A percentile compares a stretch with the other conserved stretches of the same genome.
Conservation (phyloP, 2,329 filamentous ascomycete species). For the Fusarium graminum region DNA sequence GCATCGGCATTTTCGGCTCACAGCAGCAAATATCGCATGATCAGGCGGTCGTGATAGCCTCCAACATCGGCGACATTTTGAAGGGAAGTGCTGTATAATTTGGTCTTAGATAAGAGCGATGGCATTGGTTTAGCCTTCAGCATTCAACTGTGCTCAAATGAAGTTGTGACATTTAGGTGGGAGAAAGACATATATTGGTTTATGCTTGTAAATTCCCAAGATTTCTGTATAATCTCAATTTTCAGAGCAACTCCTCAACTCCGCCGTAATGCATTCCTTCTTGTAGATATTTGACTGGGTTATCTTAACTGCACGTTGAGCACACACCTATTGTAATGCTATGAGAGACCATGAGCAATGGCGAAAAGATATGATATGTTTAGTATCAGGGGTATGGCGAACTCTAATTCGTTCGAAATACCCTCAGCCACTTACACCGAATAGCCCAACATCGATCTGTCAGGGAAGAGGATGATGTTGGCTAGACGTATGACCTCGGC, state of each 20-base stretch:
- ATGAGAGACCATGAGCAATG: neutral
- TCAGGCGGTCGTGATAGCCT: conserved; percentile 47
- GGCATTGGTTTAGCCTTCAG: neutral
- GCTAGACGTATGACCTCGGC: conserved; percentile 66
- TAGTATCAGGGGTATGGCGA: neutral
- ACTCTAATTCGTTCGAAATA: neutral
- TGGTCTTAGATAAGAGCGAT: neutral
- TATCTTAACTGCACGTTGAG: neutral
- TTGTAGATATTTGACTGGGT: neutral
- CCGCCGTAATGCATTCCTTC: conserved; percentile 28
- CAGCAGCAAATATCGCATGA: conserved; percentile 44
- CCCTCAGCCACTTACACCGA: conserved; percentile 41
- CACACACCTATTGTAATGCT: neutral
- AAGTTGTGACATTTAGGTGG: neutral
- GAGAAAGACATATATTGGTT: neutral
- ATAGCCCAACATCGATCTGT: conserved; percentile 57
- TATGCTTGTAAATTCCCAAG: conserved; percentile 4
- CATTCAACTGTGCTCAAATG: conserved; percentile 1
- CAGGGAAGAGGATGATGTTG: conserved; percentile 69
- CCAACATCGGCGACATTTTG: conserved; percentile 44
- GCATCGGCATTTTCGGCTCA: conserved; percentile 59
- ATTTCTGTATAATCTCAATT: conserved; percentile 21
- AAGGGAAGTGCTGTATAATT: conserved; percentile 7
- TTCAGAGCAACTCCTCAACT: conserved; percentile 23
- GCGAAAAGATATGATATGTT: neutral